phyloP scores from a whole-genome alignment of 768 basidiomycete species.

The Psilocybe cubensis region DNA sequence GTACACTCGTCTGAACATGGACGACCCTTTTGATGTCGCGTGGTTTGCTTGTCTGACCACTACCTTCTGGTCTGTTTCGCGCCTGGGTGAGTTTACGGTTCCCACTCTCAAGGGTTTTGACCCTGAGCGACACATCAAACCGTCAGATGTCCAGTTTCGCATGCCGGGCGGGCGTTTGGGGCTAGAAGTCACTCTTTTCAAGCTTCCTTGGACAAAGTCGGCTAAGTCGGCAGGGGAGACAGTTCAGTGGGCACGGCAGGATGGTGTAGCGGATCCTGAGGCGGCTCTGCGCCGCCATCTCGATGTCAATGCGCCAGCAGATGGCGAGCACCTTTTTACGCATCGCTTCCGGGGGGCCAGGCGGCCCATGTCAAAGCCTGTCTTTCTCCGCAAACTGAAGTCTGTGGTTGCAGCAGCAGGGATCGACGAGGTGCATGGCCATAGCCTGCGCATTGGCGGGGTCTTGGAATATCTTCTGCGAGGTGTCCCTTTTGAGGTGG shows the following conservation, averaged over 20 bases:
- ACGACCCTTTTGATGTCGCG: constrained; percentile 34
- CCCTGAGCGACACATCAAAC: constrained; percentile 30
- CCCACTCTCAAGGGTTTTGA: constrained; percentile 32
- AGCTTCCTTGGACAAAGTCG: constrained; percentile 34
- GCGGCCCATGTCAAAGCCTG: constrained; percentile 28
- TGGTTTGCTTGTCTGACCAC: constrained; percentile 41
- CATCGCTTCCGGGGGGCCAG: constrained; percentile 17
- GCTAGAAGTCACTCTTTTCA: constrained; percentile 26
- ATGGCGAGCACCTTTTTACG: constrained; percentile 27
- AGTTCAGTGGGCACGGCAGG: constrained; percentile 28
- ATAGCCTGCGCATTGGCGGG: constrained; percentile 31
- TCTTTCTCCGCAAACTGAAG: constrained; percentile 24
- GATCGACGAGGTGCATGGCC: constrained; percentile 24
- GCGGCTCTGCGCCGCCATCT: constrained; percentile 17
- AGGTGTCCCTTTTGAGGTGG: constrained; percentile 37
- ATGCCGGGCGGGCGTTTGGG: constrained; percentile 31
- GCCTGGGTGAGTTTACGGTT: constrained; percentile 42
- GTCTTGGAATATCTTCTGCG: constrained; percentile 40
- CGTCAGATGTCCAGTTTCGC: constrained; percentile 13
- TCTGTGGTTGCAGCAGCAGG: constrained; percentile 9
- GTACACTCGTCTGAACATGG: constrained; percentile 24
- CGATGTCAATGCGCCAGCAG: constrained; percentile 7
- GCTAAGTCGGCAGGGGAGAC: constrained; percentile 24
- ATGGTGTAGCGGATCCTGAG: constrained; percentile 25
- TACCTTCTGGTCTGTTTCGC: constrained; percentile 35